Evolutionary conservation across 2,329 filamentous ascomycete species (phyloP).

Genomic region (Cercospora citrullina): DNA sequence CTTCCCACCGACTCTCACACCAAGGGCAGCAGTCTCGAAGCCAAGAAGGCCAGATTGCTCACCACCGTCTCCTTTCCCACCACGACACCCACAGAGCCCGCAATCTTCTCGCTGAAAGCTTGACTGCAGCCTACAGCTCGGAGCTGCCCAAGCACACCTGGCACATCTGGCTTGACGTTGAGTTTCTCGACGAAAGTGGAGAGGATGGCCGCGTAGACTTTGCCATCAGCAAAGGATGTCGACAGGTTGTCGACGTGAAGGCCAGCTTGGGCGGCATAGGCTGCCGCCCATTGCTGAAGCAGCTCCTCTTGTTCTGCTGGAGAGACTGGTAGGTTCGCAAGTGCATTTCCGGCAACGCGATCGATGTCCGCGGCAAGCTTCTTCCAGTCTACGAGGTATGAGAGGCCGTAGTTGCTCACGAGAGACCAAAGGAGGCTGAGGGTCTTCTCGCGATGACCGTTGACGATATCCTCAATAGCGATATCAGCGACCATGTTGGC

Average conservation of each 20-base stretch:
- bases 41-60: conserved; percentile 60
- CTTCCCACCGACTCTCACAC: not conserved
- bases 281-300: conserved; percentile 59
- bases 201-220: conserved; percentile 58
- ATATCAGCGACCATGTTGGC: conserved; percentile 47
- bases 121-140: conserved; percentile 44
- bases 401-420: conserved; percentile 58
- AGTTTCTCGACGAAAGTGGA: conserved; percentile 43
- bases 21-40: conserved; percentile 55
- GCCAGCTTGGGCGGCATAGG: conserved; percentile 37
- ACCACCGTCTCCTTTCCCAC: conserved; percentile 58
- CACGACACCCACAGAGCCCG: conserved; percentile 42
- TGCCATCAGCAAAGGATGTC: conserved; percentile 58
- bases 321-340: not conserved
- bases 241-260: conserved; percentile 56
- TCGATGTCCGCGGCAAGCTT: conserved; percentile 52
- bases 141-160: conserved; percentile 40
- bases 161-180: conserved; percentile 13
- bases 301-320: conserved; percentile 36
- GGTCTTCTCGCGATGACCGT: conserved; percentile 65
- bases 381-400: conserved; percentile 56
- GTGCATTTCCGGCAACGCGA: not conserved
- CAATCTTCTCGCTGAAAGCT: conserved; percentile 50
- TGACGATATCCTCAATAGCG: conserved; percentile 59
- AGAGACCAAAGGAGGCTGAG: conserved; percentile 61